A percentile compares a stretch with the other conserved stretches of the same genome.
These are phyloP conservation scores for Cinnamomum chago DNA, from an alignment of 164 flowering plant genomes.

Conservation along the genomic window DNA sequence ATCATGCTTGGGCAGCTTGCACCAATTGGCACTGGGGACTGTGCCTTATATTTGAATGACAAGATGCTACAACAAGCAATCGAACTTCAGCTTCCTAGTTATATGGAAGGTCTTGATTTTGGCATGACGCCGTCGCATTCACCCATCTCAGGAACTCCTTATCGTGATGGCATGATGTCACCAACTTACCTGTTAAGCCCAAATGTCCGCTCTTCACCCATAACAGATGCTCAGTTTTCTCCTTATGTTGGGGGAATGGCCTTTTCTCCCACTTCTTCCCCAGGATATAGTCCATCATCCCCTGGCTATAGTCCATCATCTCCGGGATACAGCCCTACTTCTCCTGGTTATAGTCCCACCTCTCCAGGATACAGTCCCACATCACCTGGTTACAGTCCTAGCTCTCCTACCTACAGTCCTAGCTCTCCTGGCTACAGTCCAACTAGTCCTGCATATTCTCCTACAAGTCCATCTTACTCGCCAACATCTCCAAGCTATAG, in stretches of 20 bases:
- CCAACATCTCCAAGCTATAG: constrained; percentile 75
- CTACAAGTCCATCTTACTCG: constrained; percentile 81
- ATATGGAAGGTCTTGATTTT: constrained; percentile 87
- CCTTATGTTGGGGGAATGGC: constrained; percentile 93
- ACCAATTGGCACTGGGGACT: constrained; percentile 94
- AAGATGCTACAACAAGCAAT: constrained; percentile 94
- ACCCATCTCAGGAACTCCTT: constrained; percentile 80
- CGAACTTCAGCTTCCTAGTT: constrained; percentile 93
- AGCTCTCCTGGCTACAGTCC: constrained; percentile 92
- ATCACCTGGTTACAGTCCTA: constrained; percentile 87
- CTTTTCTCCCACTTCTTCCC: constrained; percentile 87
- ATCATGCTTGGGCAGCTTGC: constrained; percentile 98
- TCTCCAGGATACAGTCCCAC: constrained; percentile 91
- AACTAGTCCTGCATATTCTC: constrained; percentile 82
- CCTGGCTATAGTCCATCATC: constrained; percentile 93
- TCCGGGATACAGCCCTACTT: constrained; percentile 90
- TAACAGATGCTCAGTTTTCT: constrained; percentile 81
- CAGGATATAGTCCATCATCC: constrained; percentile 87
- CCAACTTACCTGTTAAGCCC: constrained; percentile 85
- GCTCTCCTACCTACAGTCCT: constrained; percentile 86
- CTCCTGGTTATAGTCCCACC: constrained; percentile 94
- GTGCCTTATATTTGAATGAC: constrained; percentile 82
- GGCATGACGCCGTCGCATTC: constrained; percentile 94
- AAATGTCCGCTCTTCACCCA: constrained; percentile 67
- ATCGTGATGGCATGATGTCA: constrained; percentile 92